phyloP scores from a whole-genome alignment of 495 filamentous ascomycete genomes.

The Podospora sp. region DNA sequence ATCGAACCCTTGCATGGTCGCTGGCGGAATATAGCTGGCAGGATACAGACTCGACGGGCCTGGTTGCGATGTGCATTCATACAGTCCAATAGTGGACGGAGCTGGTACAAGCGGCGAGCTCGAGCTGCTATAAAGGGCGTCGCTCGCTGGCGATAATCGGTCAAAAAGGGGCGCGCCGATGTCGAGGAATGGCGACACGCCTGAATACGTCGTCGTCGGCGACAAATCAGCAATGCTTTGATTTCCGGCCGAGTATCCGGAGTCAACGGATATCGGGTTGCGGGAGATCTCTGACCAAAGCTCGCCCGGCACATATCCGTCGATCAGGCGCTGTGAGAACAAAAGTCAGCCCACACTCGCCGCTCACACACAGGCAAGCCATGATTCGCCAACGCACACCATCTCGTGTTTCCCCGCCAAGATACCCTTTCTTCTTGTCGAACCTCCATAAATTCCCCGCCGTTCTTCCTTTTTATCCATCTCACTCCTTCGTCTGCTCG shows the following conservation, averaged over 20 bases:
- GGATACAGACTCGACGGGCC: conserved; percentile 11
- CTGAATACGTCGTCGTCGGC: neutral
- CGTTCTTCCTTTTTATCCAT: neutral
- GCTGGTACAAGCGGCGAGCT: conserved; percentile 20
- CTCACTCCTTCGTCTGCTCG: neutral
- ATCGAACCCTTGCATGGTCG: conserved; percentile 5
- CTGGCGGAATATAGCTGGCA: conserved; percentile 21
- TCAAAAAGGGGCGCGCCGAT: neutral
- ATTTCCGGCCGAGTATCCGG: neutral
- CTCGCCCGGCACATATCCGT: conserved; percentile 1
- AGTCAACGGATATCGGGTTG: neutral
- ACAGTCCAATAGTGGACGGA: conserved; percentile 5
- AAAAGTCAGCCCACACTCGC: conserved; percentile 15
- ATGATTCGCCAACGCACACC: neutral
- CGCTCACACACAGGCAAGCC: neutral
- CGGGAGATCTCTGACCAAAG: neutral
- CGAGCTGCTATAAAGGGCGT: conserved; percentile 11
- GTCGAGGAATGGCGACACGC: neutral
- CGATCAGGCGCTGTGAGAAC: conserved; percentile 13
- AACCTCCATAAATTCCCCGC: neutral
- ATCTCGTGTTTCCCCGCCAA: neutral
- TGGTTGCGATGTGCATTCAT: conserved; percentile 10
- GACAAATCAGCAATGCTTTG: neutral
- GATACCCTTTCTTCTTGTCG: neutral
- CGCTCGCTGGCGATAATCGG: neutral